Percentiles rank a stretch among this genome's conserved stretches.
Conservation (phyloP, 106 monocot genomes). For the Platanthera guangdongensis region DNA sequence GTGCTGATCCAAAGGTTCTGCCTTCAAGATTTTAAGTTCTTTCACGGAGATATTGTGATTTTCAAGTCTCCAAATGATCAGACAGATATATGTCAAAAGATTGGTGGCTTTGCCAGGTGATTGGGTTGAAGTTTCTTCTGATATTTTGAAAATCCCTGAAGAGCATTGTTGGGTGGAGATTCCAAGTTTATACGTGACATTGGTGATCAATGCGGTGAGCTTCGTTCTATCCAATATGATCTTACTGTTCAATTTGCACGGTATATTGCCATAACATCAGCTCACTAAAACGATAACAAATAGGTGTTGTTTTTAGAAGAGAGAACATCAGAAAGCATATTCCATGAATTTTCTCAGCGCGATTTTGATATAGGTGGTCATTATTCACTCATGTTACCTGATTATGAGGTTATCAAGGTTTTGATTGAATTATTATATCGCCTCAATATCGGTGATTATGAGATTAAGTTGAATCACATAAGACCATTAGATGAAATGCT, state of each 20-base stretch:
- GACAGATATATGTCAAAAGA: conserved; percentile 55
- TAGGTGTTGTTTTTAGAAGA: conserved; percentile 92
- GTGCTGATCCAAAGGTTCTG: conserved; percentile 61
- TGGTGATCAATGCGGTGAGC: not conserved
- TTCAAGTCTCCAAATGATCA: conserved; percentile 54
- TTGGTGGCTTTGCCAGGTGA: conserved; percentile 83
- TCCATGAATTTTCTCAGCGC: conserved; percentile 96
- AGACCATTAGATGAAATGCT: conserved; percentile 91
- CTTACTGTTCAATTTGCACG: conserved; percentile 97
- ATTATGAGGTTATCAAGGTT: conserved; percentile 89
- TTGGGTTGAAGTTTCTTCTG: conserved; percentile 58
- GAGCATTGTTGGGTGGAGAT: conserved; percentile 88
- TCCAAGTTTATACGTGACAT: too few relatives aligned
- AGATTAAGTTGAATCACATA: conserved; percentile 96
- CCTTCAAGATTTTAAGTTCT: conserved; percentile 66
- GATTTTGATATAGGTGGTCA: conserved; percentile 96
- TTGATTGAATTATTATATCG: conserved; percentile 74
- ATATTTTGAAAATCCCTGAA: conserved; percentile 59
- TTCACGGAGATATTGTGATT: conserved; percentile 71
- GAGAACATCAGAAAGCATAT: conserved; percentile 94
- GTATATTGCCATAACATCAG: conserved; percentile 61
- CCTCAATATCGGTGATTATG: conserved; percentile 78
- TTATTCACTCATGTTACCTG: conserved; percentile 80
- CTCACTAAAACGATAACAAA: conserved; percentile 83
- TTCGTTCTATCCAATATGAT: conserved; percentile 90